Evolutionary conservation across 2,329 filamentous ascomycete species (phyloP), one percentile per base, ranked within the genome.

Genomic region (Dothistroma pini): DNA sequence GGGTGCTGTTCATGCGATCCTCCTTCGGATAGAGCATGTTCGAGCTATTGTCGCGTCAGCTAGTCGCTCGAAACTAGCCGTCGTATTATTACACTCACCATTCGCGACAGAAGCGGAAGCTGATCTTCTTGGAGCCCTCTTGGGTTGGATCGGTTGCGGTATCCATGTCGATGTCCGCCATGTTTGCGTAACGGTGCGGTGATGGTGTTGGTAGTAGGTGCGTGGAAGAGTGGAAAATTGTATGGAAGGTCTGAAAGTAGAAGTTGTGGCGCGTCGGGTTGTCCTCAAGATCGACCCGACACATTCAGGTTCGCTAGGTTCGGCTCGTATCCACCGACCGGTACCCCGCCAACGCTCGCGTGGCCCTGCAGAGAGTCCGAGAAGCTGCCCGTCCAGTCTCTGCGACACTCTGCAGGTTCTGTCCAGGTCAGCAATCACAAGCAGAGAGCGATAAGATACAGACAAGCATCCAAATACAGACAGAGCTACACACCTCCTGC

Each of bases 21-120:
- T 99, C 96, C 79, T 96, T 95, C 55, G 95, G 95, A 74, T 97
- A 97, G 58, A 99, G 83, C 85, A 99, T 90, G 83, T 99, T 99
- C 71, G 93, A 96, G 81, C 88, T 90, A 69, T 41, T 29, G 49
- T 61, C 64, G 48, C 56, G 59, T 53, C 31, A 65, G 60, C 29
- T 47, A 12, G 51, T 31, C 6, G 6, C 19, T 29, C 16, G 14
- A 21, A 21, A 16, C 10, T n/a, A 16, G 31, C 19, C 16, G 47
- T 50, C 47, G 9, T 10, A 32, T 11, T 25, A 49, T 21, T 57
- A 49, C 31, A 54, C 60, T 50, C 54, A 89, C 88, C 95, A 99
- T 83, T 99, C 95, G 70, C 91, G 92, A 82, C 95, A 99, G 84
- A 99, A 99, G 73, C 91, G 89, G 79, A 97, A 99, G 53, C 91